phyloP scores from a whole-genome alignment of 2,329 filamentous ascomycete species.

The Coccinonectria pachysandricola region DNA sequence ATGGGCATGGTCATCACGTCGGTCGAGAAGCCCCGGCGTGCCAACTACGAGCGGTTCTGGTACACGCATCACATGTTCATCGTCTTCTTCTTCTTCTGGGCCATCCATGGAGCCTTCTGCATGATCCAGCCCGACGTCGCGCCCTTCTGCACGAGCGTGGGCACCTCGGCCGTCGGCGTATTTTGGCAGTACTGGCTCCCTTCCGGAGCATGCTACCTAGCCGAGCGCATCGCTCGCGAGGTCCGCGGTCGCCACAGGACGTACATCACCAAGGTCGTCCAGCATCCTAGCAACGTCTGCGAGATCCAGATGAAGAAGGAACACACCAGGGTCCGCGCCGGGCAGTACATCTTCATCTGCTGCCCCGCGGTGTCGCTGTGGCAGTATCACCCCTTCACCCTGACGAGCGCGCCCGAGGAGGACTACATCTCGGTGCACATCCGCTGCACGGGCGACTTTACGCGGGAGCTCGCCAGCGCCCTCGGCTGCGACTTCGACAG shows the following conservation, averaged over 20 bases:
- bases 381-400: constrained; percentile 82
- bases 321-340: constrained; percentile 68
- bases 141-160: constrained; percentile 64
- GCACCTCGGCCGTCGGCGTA: constrained; percentile 56
- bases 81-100: constrained; percentile 84
- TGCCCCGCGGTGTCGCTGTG: constrained; percentile 78
- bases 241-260: constrained; percentile 73
- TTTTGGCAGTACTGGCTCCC: constrained; percentile 91
- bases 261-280: constrained; percentile 79
- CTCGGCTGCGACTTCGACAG: constrained; percentile 67
- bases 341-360: constrained; percentile 83
- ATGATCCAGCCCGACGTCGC: constrained; percentile 81
- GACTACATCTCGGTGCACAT: constrained; percentile 85
- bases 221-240: constrained; percentile 70
- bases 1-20: constrained; percentile 73
- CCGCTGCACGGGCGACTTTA: constrained; percentile 75
- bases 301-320: constrained; percentile 92
- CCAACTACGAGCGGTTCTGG: constrained; percentile 86
- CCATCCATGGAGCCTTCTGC: constrained; percentile 80
- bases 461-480: constrained; percentile 54
- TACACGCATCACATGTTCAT: constrained; percentile 84
- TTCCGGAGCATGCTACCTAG: constrained; percentile 68
- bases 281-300: constrained; percentile 80
- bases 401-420: constrained; percentile 80
- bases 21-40: constrained; percentile 64